Conservation (phyloP, 805 yeast genomes). For the Candida vaughaniae region DNA sequence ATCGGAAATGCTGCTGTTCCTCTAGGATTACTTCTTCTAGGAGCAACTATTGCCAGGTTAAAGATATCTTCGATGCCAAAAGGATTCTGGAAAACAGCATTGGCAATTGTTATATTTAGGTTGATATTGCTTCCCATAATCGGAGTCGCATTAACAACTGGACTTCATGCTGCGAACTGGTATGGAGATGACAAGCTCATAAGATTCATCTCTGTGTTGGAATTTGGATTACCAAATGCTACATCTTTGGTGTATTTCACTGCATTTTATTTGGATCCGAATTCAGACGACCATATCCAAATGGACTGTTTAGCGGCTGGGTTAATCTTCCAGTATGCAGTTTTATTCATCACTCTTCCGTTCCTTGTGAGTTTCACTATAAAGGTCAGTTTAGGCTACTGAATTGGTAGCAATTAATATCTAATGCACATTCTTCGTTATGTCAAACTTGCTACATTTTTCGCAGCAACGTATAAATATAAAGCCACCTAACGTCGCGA, state of each 20-base stretch:
- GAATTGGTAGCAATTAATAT: conserved; percentile 6
- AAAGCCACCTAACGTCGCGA: too few species aligned
- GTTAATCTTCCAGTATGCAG: conserved; percentile 70
- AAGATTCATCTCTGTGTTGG: conserved; percentile 69
- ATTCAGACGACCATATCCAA: conserved; percentile 51
- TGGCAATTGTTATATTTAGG: conserved; percentile 54
- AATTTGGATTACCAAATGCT: conserved; percentile 83
- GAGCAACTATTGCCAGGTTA: conserved; percentile 84
- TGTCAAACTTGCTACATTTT: too few species aligned
- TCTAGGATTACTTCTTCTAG: conserved; percentile 74
- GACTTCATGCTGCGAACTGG: conserved; percentile 62
- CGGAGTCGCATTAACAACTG: conserved; percentile 62
- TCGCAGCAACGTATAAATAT: neutral
- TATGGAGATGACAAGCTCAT: conserved; percentile 58
- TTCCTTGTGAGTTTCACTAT: conserved; percentile 69
- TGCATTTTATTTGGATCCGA: conserved; percentile 77
- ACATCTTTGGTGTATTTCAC: conserved; percentile 87
- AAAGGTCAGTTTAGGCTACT: conserved; percentile 47
- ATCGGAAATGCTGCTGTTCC: conserved; percentile 90
- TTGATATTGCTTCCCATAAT: conserved; percentile 75
- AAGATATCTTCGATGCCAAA: conserved; percentile 56
- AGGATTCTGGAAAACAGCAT: conserved; percentile 70
- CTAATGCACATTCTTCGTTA: too few species aligned
- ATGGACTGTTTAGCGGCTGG: conserved; percentile 84
- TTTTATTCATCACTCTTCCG: conserved; percentile 69